Evolutionary conservation across 352 stramenopile species (phyloP), one percentile per base, ranked within the genome.

Genomic region (Phytopythium helicoides): DNA sequence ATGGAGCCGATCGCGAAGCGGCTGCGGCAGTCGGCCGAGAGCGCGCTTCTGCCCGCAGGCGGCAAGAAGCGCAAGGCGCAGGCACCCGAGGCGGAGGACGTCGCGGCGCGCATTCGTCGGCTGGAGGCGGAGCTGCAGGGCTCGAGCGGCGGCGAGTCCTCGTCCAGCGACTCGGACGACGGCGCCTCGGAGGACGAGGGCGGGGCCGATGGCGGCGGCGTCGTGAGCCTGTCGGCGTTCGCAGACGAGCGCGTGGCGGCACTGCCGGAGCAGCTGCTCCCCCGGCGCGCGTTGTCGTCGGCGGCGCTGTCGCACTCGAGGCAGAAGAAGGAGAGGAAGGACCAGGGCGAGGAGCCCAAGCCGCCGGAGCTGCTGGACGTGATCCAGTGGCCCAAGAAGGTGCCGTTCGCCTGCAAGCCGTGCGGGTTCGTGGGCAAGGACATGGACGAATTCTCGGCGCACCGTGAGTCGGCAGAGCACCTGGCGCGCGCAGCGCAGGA

Each of bases 1-100:
- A 78, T 89, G 73, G 77, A 89, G 75, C 83, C 83, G 52, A 93
- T 93, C 58, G 81, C 83, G 5, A 93, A 93, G 67, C 76, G 81
- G 3, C 64, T 93, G n/a, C 75, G 77, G 58, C 80, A 90, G 62
- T 93, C 80, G 18, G 83, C 68, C 23, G 81, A 90, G 58, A 79
- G 60, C 25, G 74, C 70, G 54, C 54, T 93, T 38, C 54, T 66
- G 53, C 49, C 22, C 25, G 44, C 48, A 0, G 11, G 52, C 19
- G 48, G 28, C 25, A 65, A 63, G 35, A 66, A 71, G 55, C 42
- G 19, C 18, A 42, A 8, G 14, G 18, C 15, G 23, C 6, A 16
- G 23, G 42, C 23, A 5, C 6, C 31, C 10, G 26, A 62, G 16
- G 65, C 78, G 11, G 76, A 92, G 15, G 75, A 92, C 54, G 69